Percentiles rank a stretch among this genome's conserved stretches.
These are phyloP conservation scores for Isabelozyma pseudorhagii DNA, from an alignment of 805 yeast genomes.

Conservation along the genomic window DNA sequence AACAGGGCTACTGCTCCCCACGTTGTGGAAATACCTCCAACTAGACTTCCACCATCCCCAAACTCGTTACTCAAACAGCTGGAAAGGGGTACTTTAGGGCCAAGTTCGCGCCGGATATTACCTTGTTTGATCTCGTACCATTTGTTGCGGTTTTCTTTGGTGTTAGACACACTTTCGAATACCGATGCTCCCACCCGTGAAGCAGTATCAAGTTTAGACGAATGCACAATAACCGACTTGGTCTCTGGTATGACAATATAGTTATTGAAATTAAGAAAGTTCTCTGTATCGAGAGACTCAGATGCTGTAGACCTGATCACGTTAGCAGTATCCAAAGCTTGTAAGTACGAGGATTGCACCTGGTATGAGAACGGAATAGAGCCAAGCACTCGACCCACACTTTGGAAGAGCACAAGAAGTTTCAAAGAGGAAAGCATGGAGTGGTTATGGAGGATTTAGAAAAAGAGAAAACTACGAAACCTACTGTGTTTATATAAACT, in stretches of 20 bases:
- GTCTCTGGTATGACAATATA: constrained; percentile 8
- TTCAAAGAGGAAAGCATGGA: not conserved
- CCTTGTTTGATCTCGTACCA: constrained; percentile 14
- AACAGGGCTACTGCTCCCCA: constrained; percentile 10
- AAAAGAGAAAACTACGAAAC: no score
- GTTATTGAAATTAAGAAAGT: constrained; percentile 5
- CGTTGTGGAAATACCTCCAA: constrained; percentile 10
- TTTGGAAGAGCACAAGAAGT: no score
- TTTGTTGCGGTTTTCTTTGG: constrained; percentile 2
- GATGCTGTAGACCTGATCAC: not conserved
- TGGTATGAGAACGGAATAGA: not conserved
- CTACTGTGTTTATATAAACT: no score
- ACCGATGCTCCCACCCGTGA: constrained; percentile 7
- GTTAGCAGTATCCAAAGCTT: not conserved
- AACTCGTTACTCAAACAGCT: constrained; percentile 14
- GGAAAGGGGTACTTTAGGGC: constrained; percentile 11
- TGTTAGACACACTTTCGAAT: constrained; percentile 1
- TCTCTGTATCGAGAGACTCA: not conserved
- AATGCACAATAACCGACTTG: constrained; percentile 10
- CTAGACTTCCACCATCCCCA: constrained; percentile 19
- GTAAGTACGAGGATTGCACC: not conserved
- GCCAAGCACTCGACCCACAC: not conserved
- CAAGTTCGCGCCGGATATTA: constrained; percentile 1
- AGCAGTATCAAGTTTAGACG: constrained; percentile 13
- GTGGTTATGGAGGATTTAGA: no score